Percentiles rank a stretch among this genome's conserved stretches.
These are phyloP conservation scores for Rhododendron kiyosumense DNA, from an alignment of 148 eudicot genomes.

Conservation along the genomic window DNA sequence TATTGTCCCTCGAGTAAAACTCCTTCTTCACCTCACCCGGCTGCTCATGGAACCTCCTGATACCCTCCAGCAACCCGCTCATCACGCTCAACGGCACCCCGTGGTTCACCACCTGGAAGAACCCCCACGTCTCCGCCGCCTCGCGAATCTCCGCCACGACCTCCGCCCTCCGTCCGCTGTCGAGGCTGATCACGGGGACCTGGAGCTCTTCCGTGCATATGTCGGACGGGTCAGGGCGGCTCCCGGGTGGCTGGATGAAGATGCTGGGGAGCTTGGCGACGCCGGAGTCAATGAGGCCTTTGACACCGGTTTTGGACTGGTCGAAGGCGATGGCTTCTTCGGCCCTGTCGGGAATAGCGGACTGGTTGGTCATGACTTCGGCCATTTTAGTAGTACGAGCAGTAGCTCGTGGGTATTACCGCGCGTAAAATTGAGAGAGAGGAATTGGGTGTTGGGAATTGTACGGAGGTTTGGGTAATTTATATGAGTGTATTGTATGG, in stretches of 20 bases:
- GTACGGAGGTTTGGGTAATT: not conserved
- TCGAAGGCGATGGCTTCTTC: not conserved
- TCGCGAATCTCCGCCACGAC: constrained; percentile 13
- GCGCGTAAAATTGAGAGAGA: no score
- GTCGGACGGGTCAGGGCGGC: not conserved
- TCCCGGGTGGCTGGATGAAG: constrained; percentile 9
- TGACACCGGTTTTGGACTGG: constrained; percentile 7
- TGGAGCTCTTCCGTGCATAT: not conserved
- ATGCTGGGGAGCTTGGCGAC: constrained; percentile 3
- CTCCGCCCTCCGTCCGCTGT: constrained; percentile 1
- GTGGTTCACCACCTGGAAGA: constrained; percentile 30
- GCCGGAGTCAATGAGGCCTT: constrained; percentile 10
- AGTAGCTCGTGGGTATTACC: no score
- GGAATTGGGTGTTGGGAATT: no score
- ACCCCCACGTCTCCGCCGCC: constrained; percentile 26
- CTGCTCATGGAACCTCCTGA: constrained; percentile 36
- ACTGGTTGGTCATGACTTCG: not conserved
- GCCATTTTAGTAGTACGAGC: not conserved
- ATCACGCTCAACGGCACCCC: constrained; percentile 14
- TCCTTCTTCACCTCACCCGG: constrained; percentile 37
- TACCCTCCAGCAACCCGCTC: constrained; percentile 13
- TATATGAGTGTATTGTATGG: no score
- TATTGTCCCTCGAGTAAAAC: constrained; percentile 22
- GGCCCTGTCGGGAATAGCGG: not conserved
- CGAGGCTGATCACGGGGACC: constrained; percentile 9